Conservation (phyloP, 2,329 filamentous ascomycete species). For the Aspergillus uvarum region DNA sequence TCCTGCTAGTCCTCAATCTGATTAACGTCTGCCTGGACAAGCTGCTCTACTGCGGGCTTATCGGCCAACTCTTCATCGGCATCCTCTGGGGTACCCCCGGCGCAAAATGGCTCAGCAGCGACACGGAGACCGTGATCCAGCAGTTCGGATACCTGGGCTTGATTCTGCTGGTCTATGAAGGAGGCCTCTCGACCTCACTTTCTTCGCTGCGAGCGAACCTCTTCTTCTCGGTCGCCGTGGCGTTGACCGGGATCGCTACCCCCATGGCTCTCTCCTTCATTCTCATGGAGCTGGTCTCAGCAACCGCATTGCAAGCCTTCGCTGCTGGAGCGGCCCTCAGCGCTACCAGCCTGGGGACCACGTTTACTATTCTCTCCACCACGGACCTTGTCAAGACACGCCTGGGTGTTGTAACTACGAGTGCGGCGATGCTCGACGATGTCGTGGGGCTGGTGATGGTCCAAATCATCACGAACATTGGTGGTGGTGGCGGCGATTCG, state of each 20-base stretch:
- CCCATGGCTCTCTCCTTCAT: conserved; percentile 68
- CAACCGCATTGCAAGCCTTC: conserved; percentile 63
- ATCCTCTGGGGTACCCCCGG: conserved; percentile 70
- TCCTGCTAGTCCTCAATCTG: conserved; percentile 63
- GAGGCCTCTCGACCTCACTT: conserved; percentile 45
- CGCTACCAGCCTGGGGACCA: conserved; percentile 73
- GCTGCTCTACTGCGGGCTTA: conserved; percentile 66
- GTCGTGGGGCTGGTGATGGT: conserved; percentile 76
- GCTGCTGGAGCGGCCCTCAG: conserved; percentile 71
- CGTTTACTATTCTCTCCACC: conserved; percentile 64
- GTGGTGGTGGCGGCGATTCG: conserved; percentile 34
- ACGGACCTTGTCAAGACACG: conserved; percentile 56
- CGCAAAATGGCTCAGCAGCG: conserved; percentile 56
- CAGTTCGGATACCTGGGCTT: conserved; percentile 71
- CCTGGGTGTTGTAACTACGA: conserved; percentile 63
- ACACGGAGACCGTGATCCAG: conserved; percentile 57
- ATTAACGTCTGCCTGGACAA: conserved; percentile 59
- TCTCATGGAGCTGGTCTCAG: conserved; percentile 50
- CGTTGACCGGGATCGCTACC: conserved; percentile 62
- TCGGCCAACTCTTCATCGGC: conserved; percentile 71
- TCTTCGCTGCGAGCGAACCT: conserved; percentile 60
- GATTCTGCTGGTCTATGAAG: conserved; percentile 71
- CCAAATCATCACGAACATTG: conserved; percentile 69
- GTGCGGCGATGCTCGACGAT: conserved; percentile 80
- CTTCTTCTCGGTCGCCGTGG: conserved; percentile 60